A percentile compares a stretch with the other conserved stretches of the same genome.
Evolutionary conservation across 78 protist genomes (phyloP).

Genomic region (Emiliania huxleyi): DNA sequence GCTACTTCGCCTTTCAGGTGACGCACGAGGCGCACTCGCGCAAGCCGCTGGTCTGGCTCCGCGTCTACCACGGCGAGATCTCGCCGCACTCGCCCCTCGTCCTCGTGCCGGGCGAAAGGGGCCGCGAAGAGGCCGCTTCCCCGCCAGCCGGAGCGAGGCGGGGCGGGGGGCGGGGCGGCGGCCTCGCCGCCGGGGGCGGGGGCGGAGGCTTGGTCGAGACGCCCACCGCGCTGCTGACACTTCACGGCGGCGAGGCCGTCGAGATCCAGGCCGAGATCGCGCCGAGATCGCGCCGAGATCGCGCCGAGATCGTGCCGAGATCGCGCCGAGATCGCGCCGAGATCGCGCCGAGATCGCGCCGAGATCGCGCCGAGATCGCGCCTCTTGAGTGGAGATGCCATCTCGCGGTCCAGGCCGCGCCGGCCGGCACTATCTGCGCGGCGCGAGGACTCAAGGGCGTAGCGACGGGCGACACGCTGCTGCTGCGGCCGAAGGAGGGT

Average conservation of each 20-base stretch:
- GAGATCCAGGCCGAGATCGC: no score
- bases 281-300: no score
- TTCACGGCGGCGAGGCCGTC: background rate
- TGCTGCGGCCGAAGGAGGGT: background rate
- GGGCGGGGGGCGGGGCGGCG: no score
- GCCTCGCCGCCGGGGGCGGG: no score
- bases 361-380: no score
- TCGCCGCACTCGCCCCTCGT: background rate
- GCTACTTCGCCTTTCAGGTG: no score
- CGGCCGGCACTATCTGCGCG: conserved; percentile 32
- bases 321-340: no score
- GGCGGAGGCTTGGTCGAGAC: background rate
- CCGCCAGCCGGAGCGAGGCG: no score
- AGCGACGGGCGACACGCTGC: conserved; percentile 37
- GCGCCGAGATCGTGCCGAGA: no score
- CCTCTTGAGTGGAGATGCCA: no score
- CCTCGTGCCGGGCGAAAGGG: background rate
- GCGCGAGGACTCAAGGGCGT: background rate
- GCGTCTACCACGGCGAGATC: background rate
- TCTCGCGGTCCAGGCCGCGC: background rate
- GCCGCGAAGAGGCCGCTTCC: no score
- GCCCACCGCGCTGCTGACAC: background rate
- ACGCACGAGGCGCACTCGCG: background rate
- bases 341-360: no score
- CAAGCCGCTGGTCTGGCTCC: background rate